Evolutionary conservation across 1,284 basidiomycete genomes (phyloP).

Genomic region (Phylloboletellus chloephorus): DNA sequence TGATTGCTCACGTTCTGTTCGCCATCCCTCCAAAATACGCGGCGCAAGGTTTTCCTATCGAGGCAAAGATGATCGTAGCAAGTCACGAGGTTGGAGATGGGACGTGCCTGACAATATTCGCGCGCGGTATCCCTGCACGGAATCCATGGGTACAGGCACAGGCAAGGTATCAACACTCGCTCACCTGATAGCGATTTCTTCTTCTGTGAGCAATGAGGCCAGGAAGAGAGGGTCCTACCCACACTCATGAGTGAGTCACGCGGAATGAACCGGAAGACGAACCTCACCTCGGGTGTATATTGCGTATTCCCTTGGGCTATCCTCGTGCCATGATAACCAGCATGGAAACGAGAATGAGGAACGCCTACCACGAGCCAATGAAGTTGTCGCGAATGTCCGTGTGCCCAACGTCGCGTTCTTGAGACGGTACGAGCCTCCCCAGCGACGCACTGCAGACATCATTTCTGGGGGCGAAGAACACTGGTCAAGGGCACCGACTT

Average conservation of each 20-base stretch:
- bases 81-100: conserved; percentile 1
- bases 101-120: conserved; percentile 73
- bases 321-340: conserved; percentile 1
- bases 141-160: conserved; percentile 4
- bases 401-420: conserved; percentile 8
- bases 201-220: conserved; percentile 79
- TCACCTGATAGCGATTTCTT: conserved; percentile 85
- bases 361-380: conserved; percentile 16
- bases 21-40: conserved; percentile 80
- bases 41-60: conserved; percentile 75
- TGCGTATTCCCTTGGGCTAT: conserved; percentile 20
- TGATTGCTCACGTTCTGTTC: conserved; percentile 67
- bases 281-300: conserved; percentile 25
- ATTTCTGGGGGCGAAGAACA: conserved; percentile 4
- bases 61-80: conserved; percentile 2
- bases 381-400: conserved; percentile 22
- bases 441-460: conserved; percentile 7
- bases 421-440: conserved; percentile 9
- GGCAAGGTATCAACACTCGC: conserved; percentile 18
- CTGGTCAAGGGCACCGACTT: background rate
- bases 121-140: conserved; percentile 70
- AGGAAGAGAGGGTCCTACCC: conserved; percentile 71
- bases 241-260: conserved; percentile 2
- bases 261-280: conserved; percentile 20
- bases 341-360: conserved; percentile 1